Conservation (phyloP, 2,329 filamentous ascomycete genomes). For the Dactylellina haptotyla region DNA sequence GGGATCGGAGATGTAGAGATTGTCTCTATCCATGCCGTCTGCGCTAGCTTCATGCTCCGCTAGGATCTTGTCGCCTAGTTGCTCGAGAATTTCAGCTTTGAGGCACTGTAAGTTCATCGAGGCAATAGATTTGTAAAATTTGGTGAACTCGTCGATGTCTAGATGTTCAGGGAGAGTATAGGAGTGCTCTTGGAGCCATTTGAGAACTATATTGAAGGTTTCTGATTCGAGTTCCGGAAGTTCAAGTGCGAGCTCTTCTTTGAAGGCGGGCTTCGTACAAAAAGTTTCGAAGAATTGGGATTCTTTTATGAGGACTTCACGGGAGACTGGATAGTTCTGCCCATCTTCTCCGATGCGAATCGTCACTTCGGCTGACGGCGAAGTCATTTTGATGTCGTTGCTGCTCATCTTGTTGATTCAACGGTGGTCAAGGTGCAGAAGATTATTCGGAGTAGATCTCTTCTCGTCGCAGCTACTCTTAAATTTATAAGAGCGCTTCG, state of each 20-base stretch:
- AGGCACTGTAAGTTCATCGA: not conserved
- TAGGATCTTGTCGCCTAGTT: not conserved
- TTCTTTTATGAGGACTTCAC: too few species aligned
- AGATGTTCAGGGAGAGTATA: constrained; percentile 1
- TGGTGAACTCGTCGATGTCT: not conserved
- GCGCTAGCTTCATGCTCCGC: not conserved
- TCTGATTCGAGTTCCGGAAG: constrained; percentile 36
- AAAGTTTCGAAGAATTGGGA: too few species aligned
- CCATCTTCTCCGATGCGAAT: too few species aligned
- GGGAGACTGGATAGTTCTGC: too few species aligned
- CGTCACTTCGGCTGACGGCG: too few species aligned
- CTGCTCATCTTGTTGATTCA: too few species aligned
- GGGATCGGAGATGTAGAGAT: not conserved
- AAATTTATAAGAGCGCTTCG: too few species aligned
- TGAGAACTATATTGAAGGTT: constrained; percentile 34
- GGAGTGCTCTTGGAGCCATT: constrained; percentile 34
- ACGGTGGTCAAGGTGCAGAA: too few species aligned
- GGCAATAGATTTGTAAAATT: not conserved
- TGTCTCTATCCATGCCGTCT: not conserved
- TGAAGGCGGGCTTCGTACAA: too few species aligned
- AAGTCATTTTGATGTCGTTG: too few species aligned
- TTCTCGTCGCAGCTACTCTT: too few species aligned
- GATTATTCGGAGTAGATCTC: too few species aligned
- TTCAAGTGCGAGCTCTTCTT: not conserved
- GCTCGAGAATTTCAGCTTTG: constrained; percentile 4